phyloP scores from a whole-genome alignment of 306 rosid species.

The Psophocarpus tetragonolobus region DNA sequence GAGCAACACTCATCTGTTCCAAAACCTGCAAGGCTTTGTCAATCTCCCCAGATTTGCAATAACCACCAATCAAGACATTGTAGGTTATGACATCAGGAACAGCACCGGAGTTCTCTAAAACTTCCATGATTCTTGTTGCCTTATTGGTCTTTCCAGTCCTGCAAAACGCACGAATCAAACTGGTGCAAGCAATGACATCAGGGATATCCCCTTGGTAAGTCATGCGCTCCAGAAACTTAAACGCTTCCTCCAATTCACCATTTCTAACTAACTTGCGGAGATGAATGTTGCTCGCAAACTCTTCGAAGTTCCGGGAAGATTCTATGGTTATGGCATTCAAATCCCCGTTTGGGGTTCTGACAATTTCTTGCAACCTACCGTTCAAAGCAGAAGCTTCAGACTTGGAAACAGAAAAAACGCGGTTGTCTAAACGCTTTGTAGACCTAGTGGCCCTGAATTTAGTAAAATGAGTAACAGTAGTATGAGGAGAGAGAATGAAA shows the following conservation, averaged over 20 bases:
- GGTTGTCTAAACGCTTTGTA: slow-evolving; percentile 26
- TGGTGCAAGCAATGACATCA: slow-evolving; percentile 74
- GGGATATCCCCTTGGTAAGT: slow-evolving; percentile 68
- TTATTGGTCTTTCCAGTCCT: slow-evolving; percentile 62
- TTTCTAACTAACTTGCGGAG: slow-evolving; percentile 61
- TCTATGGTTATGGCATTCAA: slow-evolving; percentile 39
- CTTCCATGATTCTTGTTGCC: slow-evolving; percentile 70
- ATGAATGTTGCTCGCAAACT: slow-evolving; percentile 52
- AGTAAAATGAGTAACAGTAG: slow-evolving; percentile 14
- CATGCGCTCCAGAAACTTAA: slow-evolving; percentile 65
- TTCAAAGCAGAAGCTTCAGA: slow-evolving; percentile 52
- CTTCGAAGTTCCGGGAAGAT: slow-evolving; percentile 49
- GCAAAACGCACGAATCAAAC: slow-evolving; percentile 83
- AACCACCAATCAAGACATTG: slow-evolving; percentile 82
- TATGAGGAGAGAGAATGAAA: slow-evolving; percentile 26
- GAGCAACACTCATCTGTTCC: slow-evolving; percentile 83
- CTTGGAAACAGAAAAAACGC: slow-evolving; percentile 53
- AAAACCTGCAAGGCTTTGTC: slow-evolving; percentile 69
- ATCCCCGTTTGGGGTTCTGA: slow-evolving; percentile 29
- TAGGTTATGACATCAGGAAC: slow-evolving; percentile 82
- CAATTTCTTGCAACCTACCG: slow-evolving; percentile 47
- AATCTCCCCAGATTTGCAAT: slow-evolving; percentile 84
- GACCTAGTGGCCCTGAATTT: slow-evolving; percentile 17
- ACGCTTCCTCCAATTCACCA: slow-evolving; percentile 74
- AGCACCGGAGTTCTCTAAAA: slow-evolving; percentile 78